These are phyloP conservation scores for Exophiala sp. DNA, from an alignment of 2,329 filamentous ascomycete species.

Conservation along the genomic window DNA sequence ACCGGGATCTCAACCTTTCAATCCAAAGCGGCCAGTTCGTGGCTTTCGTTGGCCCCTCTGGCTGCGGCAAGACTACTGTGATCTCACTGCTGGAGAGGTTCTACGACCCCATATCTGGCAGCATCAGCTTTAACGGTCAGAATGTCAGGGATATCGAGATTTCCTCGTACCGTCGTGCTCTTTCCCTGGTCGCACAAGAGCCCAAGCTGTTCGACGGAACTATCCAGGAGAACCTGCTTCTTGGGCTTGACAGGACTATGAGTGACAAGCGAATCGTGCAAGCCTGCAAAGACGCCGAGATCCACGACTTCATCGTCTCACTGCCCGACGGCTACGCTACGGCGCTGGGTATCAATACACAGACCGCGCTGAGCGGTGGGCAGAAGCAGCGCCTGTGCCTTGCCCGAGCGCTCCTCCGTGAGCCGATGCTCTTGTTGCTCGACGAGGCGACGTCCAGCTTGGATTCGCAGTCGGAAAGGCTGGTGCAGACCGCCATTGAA, in stretches of 20 bases:
- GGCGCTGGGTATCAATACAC: slow-evolving; percentile 47
- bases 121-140: slow-evolving; percentile 35
- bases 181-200: slow-evolving; percentile 43
- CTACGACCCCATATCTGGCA: slow-evolving; percentile 42
- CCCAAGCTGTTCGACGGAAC: slow-evolving; percentile 45
- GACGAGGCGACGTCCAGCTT: slow-evolving; percentile 60
- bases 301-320: slow-evolving; percentile 52
- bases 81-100: slow-evolving; percentile 48
- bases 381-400: slow-evolving; percentile 57
- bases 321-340: slow-evolving; percentile 52
- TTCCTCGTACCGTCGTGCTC: slow-evolving; percentile 31
- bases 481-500: slow-evolving; percentile 68
- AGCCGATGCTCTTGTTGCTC: slow-evolving; percentile 52
- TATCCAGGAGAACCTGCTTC: slow-evolving; percentile 46
- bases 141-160: slow-evolving; percentile 33
- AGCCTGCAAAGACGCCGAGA: slow-evolving; percentile 51
- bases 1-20: slow-evolving; percentile 32
- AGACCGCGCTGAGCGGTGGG: slow-evolving; percentile 50
- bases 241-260: slow-evolving; percentile 40
- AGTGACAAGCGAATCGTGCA: slow-evolving; percentile 43
- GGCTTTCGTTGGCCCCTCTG: slow-evolving; percentile 48
- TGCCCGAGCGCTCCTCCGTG: slow-evolving; percentile 52
- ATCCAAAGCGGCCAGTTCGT: slow-evolving; percentile 42
- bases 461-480: slow-evolving; percentile 63
- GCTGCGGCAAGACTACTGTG: slow-evolving; percentile 48